Evolutionary conservation across 1,284 basidiomycete species (phyloP), one percentile per base, ranked within the genome.

Genomic region (Heterobasidion parviporum): DNA sequence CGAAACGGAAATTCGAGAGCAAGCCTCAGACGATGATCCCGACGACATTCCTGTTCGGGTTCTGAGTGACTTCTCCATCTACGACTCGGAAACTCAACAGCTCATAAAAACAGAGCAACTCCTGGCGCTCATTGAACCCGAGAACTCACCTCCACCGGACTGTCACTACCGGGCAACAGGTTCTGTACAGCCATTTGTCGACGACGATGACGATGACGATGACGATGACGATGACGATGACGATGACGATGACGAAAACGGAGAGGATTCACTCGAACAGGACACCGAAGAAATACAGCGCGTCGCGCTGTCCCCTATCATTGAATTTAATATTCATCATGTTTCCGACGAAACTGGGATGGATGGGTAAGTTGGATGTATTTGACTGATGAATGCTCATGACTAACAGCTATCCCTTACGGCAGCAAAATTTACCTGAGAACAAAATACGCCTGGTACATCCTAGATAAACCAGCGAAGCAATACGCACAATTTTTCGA

Each of bases 381-480:
- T 78, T 52, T 56, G 61, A 59, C 6, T 6, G 20, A 50, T 20
- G 44, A 9, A 56, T 10, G 14, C 38, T 49, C 8, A 20, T 52
- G 43, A 32, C 36, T 33, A 26, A 9, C 14, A 41, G 47, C 44
- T 50, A 12, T 26, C 6, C 26, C 26, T 26, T 6, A 26, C 6
- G 33, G 3, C 54, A 72, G 73, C 38, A 72, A 72, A 47, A 70
- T 77, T 8, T 77, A 74, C 54, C 59, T 79, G 32, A 64, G 68
- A 33, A 79, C 77, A 1, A 34, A 64, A 26, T 60, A 67, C 62
- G 82, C 83, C 0, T 87, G 84, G 84, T 87, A 87, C 60, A 82
- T 86, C 56, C 70, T 87, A 2, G 72, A 73, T 10, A 56, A 58
- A 2, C 83, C 84, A 0, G 74, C 77, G 0, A 49, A 54, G 1